These are phyloP conservation scores for Blastobotrys malaysiensis DNA, from an alignment of 1,139 yeast species.

Conservation along the genomic window DNA sequence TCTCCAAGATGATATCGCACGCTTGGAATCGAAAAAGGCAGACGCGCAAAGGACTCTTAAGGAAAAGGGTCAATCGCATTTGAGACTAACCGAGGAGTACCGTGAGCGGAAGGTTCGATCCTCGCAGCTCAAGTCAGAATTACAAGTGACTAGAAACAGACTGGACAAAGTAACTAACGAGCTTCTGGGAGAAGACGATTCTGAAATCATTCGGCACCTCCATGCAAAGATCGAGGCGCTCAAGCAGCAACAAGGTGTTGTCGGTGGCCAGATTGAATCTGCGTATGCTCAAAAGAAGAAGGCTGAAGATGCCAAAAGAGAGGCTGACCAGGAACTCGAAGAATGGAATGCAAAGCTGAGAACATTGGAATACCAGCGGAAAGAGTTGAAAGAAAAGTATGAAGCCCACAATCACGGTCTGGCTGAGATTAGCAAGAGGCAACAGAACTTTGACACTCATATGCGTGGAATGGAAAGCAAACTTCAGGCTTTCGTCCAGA, in stretches of 20 bases:
- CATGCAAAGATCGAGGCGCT: not conserved
- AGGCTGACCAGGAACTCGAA: constrained; percentile 14
- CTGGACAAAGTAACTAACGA: not conserved
- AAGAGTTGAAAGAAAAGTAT: not conserved
- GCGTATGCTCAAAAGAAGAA: not conserved
- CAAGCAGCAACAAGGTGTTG: not conserved
- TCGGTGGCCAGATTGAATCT: not conserved
- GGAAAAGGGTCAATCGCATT: not conserved
- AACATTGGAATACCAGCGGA: constrained; percentile 5
- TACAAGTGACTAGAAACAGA: not conserved
- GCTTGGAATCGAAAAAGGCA: constrained; percentile 15
- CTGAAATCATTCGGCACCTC: not conserved
- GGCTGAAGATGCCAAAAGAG: not conserved
- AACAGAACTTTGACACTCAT: not conserved
- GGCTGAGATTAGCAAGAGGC: not conserved
- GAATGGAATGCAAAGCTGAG: constrained; percentile 10
- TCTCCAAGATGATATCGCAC: not conserved
- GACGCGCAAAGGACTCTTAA: constrained; percentile 11
- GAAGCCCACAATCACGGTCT: constrained; percentile 2
- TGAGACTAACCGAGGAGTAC: not conserved
- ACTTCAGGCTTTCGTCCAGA: not conserved
- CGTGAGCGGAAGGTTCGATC: not conserved
- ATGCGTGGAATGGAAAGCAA: not conserved
- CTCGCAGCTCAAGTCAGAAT: not conserved
- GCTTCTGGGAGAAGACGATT: not conserved